Conservation (phyloP, 2,329 filamentous ascomycete genomes). For the Aspergillus felis region DNA sequence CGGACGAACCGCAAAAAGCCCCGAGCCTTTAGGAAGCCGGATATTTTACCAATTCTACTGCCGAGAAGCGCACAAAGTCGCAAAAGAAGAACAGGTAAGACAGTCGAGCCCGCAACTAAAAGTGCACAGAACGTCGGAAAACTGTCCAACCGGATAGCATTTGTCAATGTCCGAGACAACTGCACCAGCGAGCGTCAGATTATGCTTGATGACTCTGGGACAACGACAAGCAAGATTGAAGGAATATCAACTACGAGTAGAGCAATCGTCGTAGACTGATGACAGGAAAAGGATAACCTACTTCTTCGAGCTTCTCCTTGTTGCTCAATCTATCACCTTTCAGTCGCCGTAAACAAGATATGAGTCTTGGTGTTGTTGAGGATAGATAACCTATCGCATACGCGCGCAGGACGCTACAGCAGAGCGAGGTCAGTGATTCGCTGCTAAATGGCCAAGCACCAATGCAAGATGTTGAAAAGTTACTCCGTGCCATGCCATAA, state of each 20-base stretch:
- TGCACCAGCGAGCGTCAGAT: constrained; percentile 24
- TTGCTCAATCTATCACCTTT: constrained; percentile 27
- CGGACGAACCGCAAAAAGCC: constrained; percentile 26
- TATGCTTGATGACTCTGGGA: neutral
- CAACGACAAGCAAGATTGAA: neutral
- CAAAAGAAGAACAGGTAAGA: constrained; percentile 36
- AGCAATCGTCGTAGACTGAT: neutral
- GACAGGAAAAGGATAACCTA: constrained; percentile 20
- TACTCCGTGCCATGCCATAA: neutral
- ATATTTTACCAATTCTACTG: constrained; percentile 15
- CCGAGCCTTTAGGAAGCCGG: constrained; percentile 14
- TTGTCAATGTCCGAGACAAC: constrained; percentile 37
- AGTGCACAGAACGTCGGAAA: constrained; percentile 53
- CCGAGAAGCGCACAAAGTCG: constrained; percentile 22
- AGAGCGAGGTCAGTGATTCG: constrained; percentile 2
- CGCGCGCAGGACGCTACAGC: constrained; percentile 40
- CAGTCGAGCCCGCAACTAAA: constrained; percentile 50
- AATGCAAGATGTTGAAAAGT: neutral
- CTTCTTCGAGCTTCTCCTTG: constrained; percentile 33
- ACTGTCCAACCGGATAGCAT: constrained; percentile 42
- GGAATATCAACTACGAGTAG: neutral
- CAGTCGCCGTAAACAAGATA: constrained; percentile 37
- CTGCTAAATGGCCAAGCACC: constrained; percentile 3
- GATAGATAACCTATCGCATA: constrained; percentile 49
- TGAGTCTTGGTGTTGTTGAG: constrained; percentile 43